Base-by-base conservation (phyloP, 495 filamentous ascomycete species). In the Penicillium tannophilum region DNA sequence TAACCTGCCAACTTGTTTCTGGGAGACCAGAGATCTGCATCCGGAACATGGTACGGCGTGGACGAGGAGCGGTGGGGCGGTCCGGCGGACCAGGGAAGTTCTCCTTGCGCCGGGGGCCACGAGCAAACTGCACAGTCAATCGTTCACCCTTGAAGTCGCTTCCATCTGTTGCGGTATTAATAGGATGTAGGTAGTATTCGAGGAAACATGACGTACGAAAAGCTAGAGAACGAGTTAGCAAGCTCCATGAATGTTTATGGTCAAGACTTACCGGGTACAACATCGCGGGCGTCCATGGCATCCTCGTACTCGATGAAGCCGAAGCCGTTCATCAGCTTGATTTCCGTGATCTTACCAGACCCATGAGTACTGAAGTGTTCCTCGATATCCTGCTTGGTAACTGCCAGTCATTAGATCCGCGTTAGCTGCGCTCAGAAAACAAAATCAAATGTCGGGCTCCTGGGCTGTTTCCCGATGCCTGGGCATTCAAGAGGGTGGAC, bases 1-100 rank as follows among this genome's bases (percentile, higher is more conserved):
- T 95, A 90, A 98, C 94, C 94, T 98, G 94, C 94, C 94, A 98
- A 85, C 92, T 97, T 82, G 95, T 98, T 82, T 98, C 95, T 68
- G 93, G 93, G 78, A 98, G 92, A 79, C 92, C 93, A 83, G 90
- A 90, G 66, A 98, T 93, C 75, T 92, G 86, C 94, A 98, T 97
- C 71, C 94, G 91, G 74, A 90, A 91, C 58, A 90, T 87, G 65
- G 95, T 98, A 71, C 94, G 93, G 63, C 94, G 87, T 42, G 94
- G 93, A 67, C 95, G 92, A 63, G 94, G 94, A 67, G 89, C 86
- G 60, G 63, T 64, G 56, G 81, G 86, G 69, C 92, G 90, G 70
- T 96, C 89, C 58, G 65, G 62, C 20, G 83, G 82, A 69, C 82
- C 83, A 69, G 82, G 79, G 72, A 87, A 88, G 62, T 77, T 82